Percentiles rank a stretch among this genome's conserved stretches.
These are phyloP conservation scores for Beauveria medogensis DNA, from an alignment of 2,329 filamentous ascomycete species.

Conservation along the genomic window DNA sequence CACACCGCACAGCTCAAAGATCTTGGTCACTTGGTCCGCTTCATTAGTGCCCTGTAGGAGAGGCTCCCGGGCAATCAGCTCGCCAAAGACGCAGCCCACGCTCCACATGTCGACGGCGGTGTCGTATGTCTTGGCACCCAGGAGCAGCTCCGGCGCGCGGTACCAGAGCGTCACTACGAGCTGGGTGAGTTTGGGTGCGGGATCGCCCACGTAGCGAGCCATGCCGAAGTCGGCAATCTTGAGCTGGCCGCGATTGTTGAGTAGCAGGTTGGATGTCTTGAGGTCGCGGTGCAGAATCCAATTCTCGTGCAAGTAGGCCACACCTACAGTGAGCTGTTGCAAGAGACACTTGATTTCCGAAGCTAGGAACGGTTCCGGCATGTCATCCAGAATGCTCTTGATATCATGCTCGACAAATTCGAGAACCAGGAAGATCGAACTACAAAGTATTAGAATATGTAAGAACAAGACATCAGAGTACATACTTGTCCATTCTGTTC, in stretches of 20 bases:
- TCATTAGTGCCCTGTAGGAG: slow-evolving; percentile 86
- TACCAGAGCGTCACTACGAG: slow-evolving; percentile 98
- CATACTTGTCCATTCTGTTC: slow-evolving; percentile 45
- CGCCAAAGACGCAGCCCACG: slow-evolving; percentile 89
- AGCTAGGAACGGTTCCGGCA: slow-evolving; percentile 86
- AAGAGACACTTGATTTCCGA: slow-evolving; percentile 90
- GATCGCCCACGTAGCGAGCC: slow-evolving; percentile 81
- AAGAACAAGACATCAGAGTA: slow-evolving; percentile 1
- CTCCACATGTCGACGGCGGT: slow-evolving; percentile 88
- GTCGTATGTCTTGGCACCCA: slow-evolving; percentile 70
- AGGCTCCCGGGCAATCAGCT: slow-evolving; percentile 76
- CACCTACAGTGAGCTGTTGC: slow-evolving; percentile 69
- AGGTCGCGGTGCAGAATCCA: slow-evolving; percentile 92
- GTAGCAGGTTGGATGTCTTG: slow-evolving; percentile 87
- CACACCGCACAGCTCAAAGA: slow-evolving; percentile 83
- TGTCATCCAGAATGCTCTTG: slow-evolving; percentile 84
- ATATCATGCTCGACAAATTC: slow-evolving; percentile 97
- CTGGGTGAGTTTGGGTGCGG: slow-evolving; percentile 71
- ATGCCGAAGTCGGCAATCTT: slow-evolving; percentile 98
- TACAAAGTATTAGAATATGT: slow-evolving; percentile 24
- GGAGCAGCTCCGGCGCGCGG: slow-evolving; percentile 79
- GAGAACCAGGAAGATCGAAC: slow-evolving; percentile 81
- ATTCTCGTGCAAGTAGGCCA: slow-evolving; percentile 77
- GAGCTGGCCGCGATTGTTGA: slow-evolving; percentile 90
- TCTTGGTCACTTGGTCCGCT: slow-evolving; percentile 78